Evolutionary conservation across 768 basidiomycete genomes (phyloP).

Genomic region (Kwoniella europaea): DNA sequence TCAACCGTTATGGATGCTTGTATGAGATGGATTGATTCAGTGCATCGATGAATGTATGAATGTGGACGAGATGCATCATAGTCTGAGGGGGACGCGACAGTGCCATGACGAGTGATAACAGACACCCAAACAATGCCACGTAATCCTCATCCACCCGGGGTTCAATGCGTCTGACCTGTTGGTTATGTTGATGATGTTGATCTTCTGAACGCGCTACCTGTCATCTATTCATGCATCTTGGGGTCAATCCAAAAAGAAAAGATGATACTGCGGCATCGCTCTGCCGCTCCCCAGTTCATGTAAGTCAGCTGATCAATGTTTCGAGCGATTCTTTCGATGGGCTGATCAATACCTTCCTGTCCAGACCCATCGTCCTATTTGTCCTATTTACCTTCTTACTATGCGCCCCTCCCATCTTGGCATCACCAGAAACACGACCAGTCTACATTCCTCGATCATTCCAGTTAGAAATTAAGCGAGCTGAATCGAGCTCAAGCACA

Average conservation of each 20-base stretch:
- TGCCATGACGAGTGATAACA: neutral
- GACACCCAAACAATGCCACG: neutral
- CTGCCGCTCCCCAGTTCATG: neutral
- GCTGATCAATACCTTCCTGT: neutral
- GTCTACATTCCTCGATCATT: neutral
- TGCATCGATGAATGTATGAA: neutral
- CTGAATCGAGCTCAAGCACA: neutral
- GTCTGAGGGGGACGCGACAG: too few relatives aligned
- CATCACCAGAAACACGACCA: neutral
- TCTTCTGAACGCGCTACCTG: neutral
- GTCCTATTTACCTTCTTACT: constrained; percentile 3
- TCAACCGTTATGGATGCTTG: too few relatives aligned
- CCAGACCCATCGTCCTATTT: neutral
- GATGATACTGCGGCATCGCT: neutral
- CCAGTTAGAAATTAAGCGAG: neutral
- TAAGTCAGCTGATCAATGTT: neutral
- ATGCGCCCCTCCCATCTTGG: neutral
- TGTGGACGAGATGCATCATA: neutral
- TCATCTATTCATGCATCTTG: neutral
- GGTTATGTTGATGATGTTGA: neutral
- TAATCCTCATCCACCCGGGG: too few relatives aligned
- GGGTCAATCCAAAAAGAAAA: neutral
- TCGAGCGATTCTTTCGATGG: neutral
- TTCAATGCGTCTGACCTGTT: neutral
- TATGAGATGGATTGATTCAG: too few relatives aligned